Evolutionary conservation across 306 rosid species (phyloP), one percentile per base, ranked within the genome.

Genomic region (Acmispon strigosus): DNA sequence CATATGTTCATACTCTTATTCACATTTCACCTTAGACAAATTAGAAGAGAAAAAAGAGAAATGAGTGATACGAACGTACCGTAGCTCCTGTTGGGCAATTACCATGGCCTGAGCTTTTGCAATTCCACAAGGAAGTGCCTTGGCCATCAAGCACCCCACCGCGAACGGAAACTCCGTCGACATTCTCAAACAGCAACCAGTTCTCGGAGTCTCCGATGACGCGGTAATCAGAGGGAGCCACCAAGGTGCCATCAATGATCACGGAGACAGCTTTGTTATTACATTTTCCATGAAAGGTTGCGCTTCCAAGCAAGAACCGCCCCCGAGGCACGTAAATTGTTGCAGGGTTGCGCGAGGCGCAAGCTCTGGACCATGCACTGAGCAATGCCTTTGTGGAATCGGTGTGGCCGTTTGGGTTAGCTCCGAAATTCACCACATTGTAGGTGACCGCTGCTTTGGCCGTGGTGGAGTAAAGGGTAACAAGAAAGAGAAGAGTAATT

Each of bases 141-240:
- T 76, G 89, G 44, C 69, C 90, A 16, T 88, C 86, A 16, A 88
- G 83, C 22, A 76, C 53, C 0, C 93, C 93, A 2, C 93, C 87
- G 5, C 39, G 76, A n/a, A 87, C 73, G 0, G 85, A 64, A 51
- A 84, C 79, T 0, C 89, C 86, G 0, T 55, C n/a, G 0, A 84
- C 87, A 0, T 41, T 11, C 8, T 78, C 52, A 7, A 87, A 84
- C 6, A 8, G 37, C 63, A 87, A 12, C 92, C 92, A 87, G 0
- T 49, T 43, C 6, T 54, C 76, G 5, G 49, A 5, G 12, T 51
- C 29, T 7, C 80, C 82, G 6, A 76, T 44, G 0, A 79, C 71
- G 2, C 60, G 52, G 49, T 84, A 80, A 36, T 82, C 69, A 1
- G 81, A 56, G 2, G 86, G 83, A 17, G 85, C 86, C 6, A 84